Base-by-base conservation (phyloP, 2,329 filamentous ascomycete species). In the Nectriaceae sp. region DNA sequence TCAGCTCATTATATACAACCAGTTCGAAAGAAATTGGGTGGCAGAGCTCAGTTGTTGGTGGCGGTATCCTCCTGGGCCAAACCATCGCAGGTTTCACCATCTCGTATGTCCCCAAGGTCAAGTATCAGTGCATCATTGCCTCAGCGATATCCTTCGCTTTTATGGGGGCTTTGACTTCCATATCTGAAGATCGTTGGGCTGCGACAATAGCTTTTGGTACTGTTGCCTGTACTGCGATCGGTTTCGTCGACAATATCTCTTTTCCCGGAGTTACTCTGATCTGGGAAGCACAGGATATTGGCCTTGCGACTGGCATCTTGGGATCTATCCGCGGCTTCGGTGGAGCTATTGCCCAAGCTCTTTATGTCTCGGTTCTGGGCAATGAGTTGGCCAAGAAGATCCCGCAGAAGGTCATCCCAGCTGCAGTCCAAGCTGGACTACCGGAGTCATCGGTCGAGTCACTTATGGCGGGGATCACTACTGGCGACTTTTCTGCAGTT, bases 231-330 rank as follows among this genome's bases (percentile, higher is more conserved):
- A 45, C 57, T 35, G 59, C 59, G 42, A 64, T 67, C 24, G 70
- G 69, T 4, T 69, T 63, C 53, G 61, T 71, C 46, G 68, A 71
- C 47, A 70, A 68, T 57, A 63, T 71, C 47, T 56, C 64, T 13
- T 66, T 74, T 45, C 68, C 72, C 1, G 71, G 69, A 13, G 70
- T 76, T 29, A 70, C 71, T 2, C 65, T 74, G 13, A 65, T 76
- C 33, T 73, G 68, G 57, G 73, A 74, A 50, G 62, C 73, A 3
- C 68, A 73, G 54, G 73, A 76, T 50, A 74, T 75, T 40, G 73
- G 73, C 22, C 66, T 75, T n/a, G 73, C 56, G 49, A 70, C 52
- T 15, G 72, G 73, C 26, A 66, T 73, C 15, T 68, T 75, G 22
- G 72, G 74, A 13, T 71, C 69, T 18, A 72, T 76, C 47, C 70